phyloP scores from a whole-genome alignment of 108 stramenopile species.

The Mediolabrus comicus region DNA sequence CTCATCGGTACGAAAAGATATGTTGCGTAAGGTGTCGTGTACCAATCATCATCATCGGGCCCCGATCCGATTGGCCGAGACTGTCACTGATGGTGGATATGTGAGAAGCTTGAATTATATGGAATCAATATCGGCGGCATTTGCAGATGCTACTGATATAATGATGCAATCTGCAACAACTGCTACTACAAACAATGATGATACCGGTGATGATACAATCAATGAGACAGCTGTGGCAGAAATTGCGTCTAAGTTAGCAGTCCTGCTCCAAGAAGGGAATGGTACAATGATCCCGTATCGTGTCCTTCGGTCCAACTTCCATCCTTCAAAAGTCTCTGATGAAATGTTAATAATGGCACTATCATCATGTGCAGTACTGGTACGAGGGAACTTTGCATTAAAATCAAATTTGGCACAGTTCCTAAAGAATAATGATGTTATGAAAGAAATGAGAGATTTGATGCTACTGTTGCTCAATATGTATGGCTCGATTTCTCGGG shows the following conservation, averaged over 20 bases:
- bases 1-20: constrained; percentile 25
- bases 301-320: constrained; percentile 59
- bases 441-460: constrained; percentile 68
- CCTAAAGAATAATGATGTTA: constrained; percentile 11
- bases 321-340: constrained; percentile 40
- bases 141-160: background rate
- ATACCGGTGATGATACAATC: background rate
- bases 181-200: constrained; percentile 1
- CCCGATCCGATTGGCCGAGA: constrained; percentile 14
- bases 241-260: constrained; percentile 54
- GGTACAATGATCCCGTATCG: constrained; percentile 78
- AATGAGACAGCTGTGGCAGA: constrained; percentile 31
- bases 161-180: constrained; percentile 15
- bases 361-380: constrained; percentile 70
- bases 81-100: constrained; percentile 29
- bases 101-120: constrained; percentile 68
- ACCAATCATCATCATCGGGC: constrained; percentile 5
- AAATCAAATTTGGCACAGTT: constrained; percentile 55
- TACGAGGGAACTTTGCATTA: constrained; percentile 81
- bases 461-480: constrained; percentile 72
- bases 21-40: constrained; percentile 35
- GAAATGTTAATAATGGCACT: constrained; percentile 56
- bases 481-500: constrained; percentile 63
- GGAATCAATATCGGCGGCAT: constrained; percentile 20
- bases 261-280: constrained; percentile 53